phyloP scores from a whole-genome alignment of 1,284 basidiomycete genomes.

The Porogramme epimiltina region DNA sequence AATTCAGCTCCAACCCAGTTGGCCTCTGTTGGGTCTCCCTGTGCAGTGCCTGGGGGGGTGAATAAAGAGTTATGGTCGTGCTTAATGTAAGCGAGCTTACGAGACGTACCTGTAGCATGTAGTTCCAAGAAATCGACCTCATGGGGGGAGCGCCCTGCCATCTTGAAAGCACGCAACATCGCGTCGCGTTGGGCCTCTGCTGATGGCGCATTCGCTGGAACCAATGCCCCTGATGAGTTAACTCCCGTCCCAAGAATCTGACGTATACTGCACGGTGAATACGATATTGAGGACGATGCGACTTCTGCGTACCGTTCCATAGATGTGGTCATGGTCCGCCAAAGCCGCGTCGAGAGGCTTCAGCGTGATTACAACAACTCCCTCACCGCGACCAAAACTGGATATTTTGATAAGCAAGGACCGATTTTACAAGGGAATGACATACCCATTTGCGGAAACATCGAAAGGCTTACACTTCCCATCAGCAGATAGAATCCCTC shows the following conservation, averaged over 20 bases:
- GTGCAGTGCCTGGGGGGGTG: slow-evolving; percentile 38
- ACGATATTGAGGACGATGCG: neutral
- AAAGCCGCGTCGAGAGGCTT: slow-evolving; percentile 29
- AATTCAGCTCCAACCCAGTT: slow-evolving; percentile 47
- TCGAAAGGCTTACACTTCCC: slow-evolving; percentile 54
- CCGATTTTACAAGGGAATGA: neutral
- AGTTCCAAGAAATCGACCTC: slow-evolving; percentile 50
- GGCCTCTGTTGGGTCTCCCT: slow-evolving; percentile 51
- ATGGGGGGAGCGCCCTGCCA: slow-evolving; percentile 30
- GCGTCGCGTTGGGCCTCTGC: slow-evolving; percentile 37
- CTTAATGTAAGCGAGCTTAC: neutral
- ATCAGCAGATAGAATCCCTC: slow-evolving; percentile 41
- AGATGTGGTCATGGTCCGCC: slow-evolving; percentile 31
- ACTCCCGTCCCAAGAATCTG: slow-evolving; percentile 44
- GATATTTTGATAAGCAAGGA: neutral
- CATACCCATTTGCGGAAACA: slow-evolving; percentile 46
- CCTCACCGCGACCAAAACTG: slow-evolving; percentile 30
- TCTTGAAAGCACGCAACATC: slow-evolving; percentile 35
- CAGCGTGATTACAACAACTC: slow-evolving; percentile 26
- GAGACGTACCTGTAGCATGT: neutral
- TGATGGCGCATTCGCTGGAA: slow-evolving; percentile 40
- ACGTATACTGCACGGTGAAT: neutral
- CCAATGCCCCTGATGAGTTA: slow-evolving; percentile 38
- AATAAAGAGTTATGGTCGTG: neutral
- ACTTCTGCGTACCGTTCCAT: slow-evolving; percentile 23